These are phyloP conservation scores for Corchorus capsularis DNA, from an alignment of 345 rosid species.

Conservation along the genomic window DNA sequence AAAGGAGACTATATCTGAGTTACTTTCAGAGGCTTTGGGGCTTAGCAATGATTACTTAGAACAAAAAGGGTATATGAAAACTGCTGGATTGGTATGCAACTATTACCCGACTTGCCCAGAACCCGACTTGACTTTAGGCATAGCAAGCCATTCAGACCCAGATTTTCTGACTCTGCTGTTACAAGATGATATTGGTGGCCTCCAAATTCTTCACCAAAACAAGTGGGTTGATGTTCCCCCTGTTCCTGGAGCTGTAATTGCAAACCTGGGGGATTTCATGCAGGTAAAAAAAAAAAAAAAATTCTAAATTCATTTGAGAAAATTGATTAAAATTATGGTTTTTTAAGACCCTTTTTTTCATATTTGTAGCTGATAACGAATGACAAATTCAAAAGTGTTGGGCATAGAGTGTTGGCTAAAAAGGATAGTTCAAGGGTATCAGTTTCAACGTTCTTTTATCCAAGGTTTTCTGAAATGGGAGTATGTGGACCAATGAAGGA, in stretches of 20 bases:
- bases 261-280: not conserved
- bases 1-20: not conserved
- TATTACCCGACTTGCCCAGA: not conserved
- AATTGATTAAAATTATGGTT: too few species aligned
- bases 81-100: not conserved
- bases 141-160: not conserved
- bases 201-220: too few species aligned
- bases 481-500: not conserved
- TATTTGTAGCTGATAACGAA: not conserved
- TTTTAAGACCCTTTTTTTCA: not conserved
- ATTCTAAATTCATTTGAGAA: too few species aligned
- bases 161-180: not conserved
- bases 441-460: not conserved
- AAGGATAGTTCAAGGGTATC: not conserved
- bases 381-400: constrained; percentile 5
- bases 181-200: not conserved
- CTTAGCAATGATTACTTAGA: not conserved
- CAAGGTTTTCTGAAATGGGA: not conserved
- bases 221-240: not conserved
- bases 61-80: not conserved
- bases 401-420: not conserved
- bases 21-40: constrained; percentile 1
- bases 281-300: too few species aligned
- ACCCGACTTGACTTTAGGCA: not conserved
- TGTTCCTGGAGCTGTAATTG: not conserved